Evolutionary conservation across 768 basidiomycete genomes (phyloP), one percentile per base, ranked within the genome.

Genomic region (Panaeolus cyanescens): DNA sequence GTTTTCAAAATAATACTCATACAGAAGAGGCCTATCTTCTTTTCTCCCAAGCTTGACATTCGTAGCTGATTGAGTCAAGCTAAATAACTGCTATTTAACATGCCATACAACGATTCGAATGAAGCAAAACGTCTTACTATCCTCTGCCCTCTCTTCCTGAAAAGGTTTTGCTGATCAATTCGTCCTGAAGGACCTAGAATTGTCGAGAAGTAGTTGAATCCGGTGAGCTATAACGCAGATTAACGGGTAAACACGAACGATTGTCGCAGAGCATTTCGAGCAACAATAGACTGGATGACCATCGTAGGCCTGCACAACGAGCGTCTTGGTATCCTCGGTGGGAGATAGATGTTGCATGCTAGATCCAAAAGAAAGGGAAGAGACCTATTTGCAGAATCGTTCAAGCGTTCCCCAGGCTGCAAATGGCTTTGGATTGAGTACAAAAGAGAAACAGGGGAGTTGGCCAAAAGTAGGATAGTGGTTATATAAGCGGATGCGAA

Each of bases 121-220:
- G 10, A 22, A 34, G 20, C 45, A 36, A 25, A 54, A 62, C 36
- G 33, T 85, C 91, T 72, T 66, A 87, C 92, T 86, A 93, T 68
- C 91, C 92, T 61, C 90, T 80, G 2, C 92, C 92, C 53, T 94
- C 92, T 67, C 92, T 78, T 5, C 92, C 92, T 28, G 91, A 89
- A 75, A 94, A 94, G 0, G 90, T 78, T 69, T 93, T 94, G 77
- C 90, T 92, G 62, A 94, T 91, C 20, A 93, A 74, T 66, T 93
- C 92, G 64, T 94, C 92, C 71, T 93, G 91, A 15, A 94, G 79
- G 20, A 88, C 84, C 91, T 93, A 63, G 32, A 39, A 58, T 25
- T 30, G 19, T 22, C 12, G 19, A 58, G 13, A 61, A 8, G 30
- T 37, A 58, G n/a, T 28, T 19, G 15, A 53, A 13, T n/a, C 30